A percentile compares a stretch with the other conserved stretches of the same genome.
These are phyloP conservation scores for Scheffersomyces coipomensis DNA, from an alignment of 805 yeast species.

Conservation along the genomic window DNA sequence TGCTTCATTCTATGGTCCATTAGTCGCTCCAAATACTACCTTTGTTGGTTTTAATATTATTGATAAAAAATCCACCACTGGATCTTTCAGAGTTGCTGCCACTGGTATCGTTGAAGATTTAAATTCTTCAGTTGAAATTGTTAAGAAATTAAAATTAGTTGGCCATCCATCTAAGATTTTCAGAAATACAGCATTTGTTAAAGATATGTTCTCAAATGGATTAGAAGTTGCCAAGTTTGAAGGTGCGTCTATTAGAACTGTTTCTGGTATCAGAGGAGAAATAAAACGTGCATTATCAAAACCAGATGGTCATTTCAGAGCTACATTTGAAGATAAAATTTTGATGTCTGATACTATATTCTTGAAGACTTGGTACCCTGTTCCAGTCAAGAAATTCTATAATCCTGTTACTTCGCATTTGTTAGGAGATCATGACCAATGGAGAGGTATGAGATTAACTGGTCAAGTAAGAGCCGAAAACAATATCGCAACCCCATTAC, in stretches of 20 bases:
- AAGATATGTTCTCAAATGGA: constrained; percentile 91
- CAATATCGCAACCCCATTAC: constrained; percentile 60
- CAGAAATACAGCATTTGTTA: constrained; percentile 94
- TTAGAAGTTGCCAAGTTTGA: constrained; percentile 97
- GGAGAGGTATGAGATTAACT: constrained; percentile 96
- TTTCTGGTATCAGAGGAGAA: constrained; percentile 96
- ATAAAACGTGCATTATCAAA: constrained; percentile 90
- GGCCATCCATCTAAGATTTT: constrained; percentile 93
- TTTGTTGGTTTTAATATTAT: constrained; percentile 93
- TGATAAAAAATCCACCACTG: constrained; percentile 78
- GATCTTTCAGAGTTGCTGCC: constrained; percentile 91
- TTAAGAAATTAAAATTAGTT: constrained; percentile 90
- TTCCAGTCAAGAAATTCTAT: constrained; percentile 83
- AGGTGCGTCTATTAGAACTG: constrained; percentile 96
- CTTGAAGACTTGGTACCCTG: constrained; percentile 96
- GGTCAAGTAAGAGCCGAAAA: constrained; percentile 87
- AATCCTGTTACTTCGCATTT: constrained; percentile 94
- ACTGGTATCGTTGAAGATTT: constrained; percentile 96
- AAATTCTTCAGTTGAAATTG: constrained; percentile 87
- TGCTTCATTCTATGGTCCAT: constrained; percentile 95
- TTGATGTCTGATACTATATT: constrained; percentile 87
- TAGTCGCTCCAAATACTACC: constrained; percentile 96
- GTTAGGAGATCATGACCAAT: constrained; percentile 70
- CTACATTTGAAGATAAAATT: constrained; percentile 94
- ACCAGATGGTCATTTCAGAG: constrained; percentile 95